These are phyloP conservation scores for Volutella citrinella DNA, from an alignment of 2,329 filamentous ascomycete species.

Conservation along the genomic window DNA sequence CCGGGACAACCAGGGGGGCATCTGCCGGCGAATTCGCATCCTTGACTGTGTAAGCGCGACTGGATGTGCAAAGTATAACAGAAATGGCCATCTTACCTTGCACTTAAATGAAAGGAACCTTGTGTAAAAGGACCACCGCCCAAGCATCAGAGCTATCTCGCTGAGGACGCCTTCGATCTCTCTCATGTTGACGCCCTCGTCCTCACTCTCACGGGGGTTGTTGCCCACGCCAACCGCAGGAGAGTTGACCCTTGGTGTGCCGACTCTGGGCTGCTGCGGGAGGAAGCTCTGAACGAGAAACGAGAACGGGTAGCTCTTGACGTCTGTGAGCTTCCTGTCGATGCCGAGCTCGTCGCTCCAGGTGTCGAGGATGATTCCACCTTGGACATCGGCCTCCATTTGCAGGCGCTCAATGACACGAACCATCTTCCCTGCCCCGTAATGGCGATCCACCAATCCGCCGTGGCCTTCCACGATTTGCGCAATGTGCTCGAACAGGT, in stretches of 20 bases:
- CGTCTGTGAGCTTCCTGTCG: slow-evolving; percentile 84
- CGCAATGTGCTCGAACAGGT: slow-evolving; percentile 94
- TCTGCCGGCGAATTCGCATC: slow-evolving; percentile 50
- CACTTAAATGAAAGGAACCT: slow-evolving; percentile 87
- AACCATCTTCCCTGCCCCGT: slow-evolving; percentile 89
- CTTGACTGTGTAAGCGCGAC: slow-evolving; percentile 35
- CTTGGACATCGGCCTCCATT: slow-evolving; percentile 92
- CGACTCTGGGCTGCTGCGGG: slow-evolving; percentile 62
- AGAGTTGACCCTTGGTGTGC: slow-evolving; percentile 69
- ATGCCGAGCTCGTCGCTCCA: slow-evolving; percentile 89
- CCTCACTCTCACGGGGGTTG: slow-evolving; percentile 66
- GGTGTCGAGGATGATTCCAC: slow-evolving; percentile 90
- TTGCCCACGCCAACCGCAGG: slow-evolving; percentile 61
- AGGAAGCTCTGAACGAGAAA: slow-evolving; percentile 95
- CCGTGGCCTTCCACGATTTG: slow-evolving; percentile 94
- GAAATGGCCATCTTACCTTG: slow-evolving; percentile 51
- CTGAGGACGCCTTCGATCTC: slow-evolving; percentile 85
- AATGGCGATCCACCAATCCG: slow-evolving; percentile 87
- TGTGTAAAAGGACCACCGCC: slow-evolving; percentile 88
- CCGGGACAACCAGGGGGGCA: slow-evolving; percentile 62
- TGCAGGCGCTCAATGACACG: slow-evolving; percentile 91
- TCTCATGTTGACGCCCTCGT: slow-evolving; percentile 95
- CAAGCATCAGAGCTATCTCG: slow-evolving; percentile 89
- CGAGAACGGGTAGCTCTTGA: slow-evolving; percentile 96
- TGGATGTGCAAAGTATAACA: too few species aligned